Percentiles rank a stretch among this genome's conserved stretches.
phyloP scores from a whole-genome alignment of 345 rosid species.

The Bruguiera gymnorhiza region DNA sequence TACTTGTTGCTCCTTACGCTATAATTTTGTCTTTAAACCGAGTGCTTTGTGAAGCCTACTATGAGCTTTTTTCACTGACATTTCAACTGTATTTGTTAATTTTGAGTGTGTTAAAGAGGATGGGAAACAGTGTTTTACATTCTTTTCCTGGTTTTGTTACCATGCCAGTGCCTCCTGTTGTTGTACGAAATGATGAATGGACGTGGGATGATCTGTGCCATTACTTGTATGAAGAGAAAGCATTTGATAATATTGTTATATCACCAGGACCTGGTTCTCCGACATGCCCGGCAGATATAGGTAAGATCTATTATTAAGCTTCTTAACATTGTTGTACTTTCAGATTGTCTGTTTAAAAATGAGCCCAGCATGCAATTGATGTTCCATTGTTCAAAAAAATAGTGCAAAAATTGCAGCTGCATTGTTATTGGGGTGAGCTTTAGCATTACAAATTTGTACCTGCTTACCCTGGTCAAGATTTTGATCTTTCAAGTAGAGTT shows the following conservation, averaged over 20 bases:
- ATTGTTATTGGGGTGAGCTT: too few relatives aligned
- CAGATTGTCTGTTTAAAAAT: background rate
- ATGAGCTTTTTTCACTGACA: background rate
- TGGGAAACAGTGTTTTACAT: conserved; percentile 10
- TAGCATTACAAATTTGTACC: too few relatives aligned
- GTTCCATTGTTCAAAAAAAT: too few relatives aligned
- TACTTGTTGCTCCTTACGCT: background rate
- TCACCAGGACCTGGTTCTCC: conserved; percentile 99
- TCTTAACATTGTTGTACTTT: background rate
- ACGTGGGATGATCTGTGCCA: conserved; percentile 66
- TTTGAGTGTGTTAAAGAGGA: background rate
- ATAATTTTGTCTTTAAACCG: background rate
- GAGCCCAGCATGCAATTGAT: background rate
- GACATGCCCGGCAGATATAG: conserved; percentile 71
- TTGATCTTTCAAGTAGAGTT: conserved; percentile 9
- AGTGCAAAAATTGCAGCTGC: too few relatives aligned
- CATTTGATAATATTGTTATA: conserved; percentile 84
- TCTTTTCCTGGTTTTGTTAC: conserved; percentile 11
- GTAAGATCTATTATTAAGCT: conserved; percentile 25
- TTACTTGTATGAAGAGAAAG: conserved; percentile 58
- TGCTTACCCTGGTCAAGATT: background rate
- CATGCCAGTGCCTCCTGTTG: conserved; percentile 78
- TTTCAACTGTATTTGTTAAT: background rate
- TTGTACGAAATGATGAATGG: conserved; percentile 76
- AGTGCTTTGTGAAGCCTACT: background rate